Evolutionary conservation across 1,284 basidiomycete genomes (phyloP), one percentile per base, ranked within the genome.

Genomic region (Sutorius eximius): DNA sequence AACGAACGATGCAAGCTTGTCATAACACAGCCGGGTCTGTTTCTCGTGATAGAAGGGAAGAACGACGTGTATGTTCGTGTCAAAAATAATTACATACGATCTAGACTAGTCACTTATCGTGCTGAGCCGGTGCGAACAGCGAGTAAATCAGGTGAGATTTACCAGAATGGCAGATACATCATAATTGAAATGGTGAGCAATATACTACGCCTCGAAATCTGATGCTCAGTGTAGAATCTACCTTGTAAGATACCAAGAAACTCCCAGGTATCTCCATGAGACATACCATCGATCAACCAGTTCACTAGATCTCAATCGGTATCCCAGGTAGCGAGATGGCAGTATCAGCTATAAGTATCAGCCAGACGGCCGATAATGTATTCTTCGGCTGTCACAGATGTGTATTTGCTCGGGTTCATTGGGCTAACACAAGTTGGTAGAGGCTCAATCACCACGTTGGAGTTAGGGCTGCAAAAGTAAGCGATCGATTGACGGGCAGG

Each of bases 391-490:
- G 83, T 89, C 52, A 92, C 77, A 2, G 86, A 71, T 13, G 77
- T 72, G 66, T 91, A 91, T 71, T 79, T 80, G 51, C 63, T 65
- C 12, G 67, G 67, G 47, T 64, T 89, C 29, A 77, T 75, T 53
- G 77, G 75, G 27, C 74, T 71, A 16, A 83, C 81, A 62, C 89
- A 91, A 55, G 81, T 87, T 24, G 91, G 89, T 42, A 94, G 72
- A 61, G 89, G 88, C 24, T 83, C 75, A 56, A 94, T 87, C 54
- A 80, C 74, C 15, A 87, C 76, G 45, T 80, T 78, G 56, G 82
- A 82, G 61, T 93, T 92, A 8, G 91, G 91, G 63, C 91, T 93
- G 75, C 87, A 91, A 73, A 94, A 94, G 77, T 90, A 93, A 6
- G 89, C 91, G 55, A 94, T 88, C 12, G 87, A 91, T 67, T 92